A percentile compares a stretch with the other conserved stretches of the same genome.
phyloP scores from a whole-genome alignment of 2,329 filamentous ascomycete genomes.

The Cryphonectria naterciae region DNA sequence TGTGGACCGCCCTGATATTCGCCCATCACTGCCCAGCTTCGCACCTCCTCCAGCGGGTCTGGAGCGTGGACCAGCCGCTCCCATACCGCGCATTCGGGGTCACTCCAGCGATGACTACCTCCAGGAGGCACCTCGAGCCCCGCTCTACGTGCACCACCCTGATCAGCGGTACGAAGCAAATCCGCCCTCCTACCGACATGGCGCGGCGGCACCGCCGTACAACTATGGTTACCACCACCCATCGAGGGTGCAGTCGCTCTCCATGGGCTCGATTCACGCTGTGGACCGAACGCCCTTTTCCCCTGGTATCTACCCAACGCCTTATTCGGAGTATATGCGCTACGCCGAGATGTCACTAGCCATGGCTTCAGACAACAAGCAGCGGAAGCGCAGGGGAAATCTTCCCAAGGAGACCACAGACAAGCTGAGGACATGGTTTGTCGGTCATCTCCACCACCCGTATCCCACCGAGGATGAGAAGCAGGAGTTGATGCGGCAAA shows the following conservation, averaged over 20 bases:
- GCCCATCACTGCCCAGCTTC: constrained; percentile 47
- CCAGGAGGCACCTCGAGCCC: constrained; percentile 34
- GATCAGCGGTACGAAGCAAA: constrained; percentile 39
- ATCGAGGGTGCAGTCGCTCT: constrained; percentile 50
- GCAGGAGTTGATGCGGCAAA: constrained; percentile 75
- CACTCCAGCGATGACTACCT: constrained; percentile 43
- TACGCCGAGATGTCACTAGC: constrained; percentile 45
- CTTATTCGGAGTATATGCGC: constrained; percentile 49
- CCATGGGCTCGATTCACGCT: constrained; percentile 47
- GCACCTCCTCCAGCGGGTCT: constrained; percentile 41
- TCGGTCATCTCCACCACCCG: constrained; percentile 75
- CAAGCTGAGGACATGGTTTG: constrained; percentile 79
- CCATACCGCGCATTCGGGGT: constrained; percentile 39
- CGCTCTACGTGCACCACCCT: constrained; percentile 35
- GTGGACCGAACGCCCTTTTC: constrained; percentile 52
- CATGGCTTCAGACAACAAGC: constrained; percentile 51
- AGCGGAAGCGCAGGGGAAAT: constrained; percentile 75
- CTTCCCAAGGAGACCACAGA: constrained; percentile 89
- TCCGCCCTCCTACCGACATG: constrained; percentile 37
- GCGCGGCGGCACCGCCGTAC: constrained; percentile 34
- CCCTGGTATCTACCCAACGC: constrained; percentile 43
- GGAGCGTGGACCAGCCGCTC: constrained; percentile 39
- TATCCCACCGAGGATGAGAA: constrained; percentile 91
- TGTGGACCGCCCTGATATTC: constrained; percentile 42
- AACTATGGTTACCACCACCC: constrained; percentile 49